These are phyloP conservation scores for Eucalyptus caleyi DNA, from an alignment of 345 rosid species.

Conservation along the genomic window DNA sequence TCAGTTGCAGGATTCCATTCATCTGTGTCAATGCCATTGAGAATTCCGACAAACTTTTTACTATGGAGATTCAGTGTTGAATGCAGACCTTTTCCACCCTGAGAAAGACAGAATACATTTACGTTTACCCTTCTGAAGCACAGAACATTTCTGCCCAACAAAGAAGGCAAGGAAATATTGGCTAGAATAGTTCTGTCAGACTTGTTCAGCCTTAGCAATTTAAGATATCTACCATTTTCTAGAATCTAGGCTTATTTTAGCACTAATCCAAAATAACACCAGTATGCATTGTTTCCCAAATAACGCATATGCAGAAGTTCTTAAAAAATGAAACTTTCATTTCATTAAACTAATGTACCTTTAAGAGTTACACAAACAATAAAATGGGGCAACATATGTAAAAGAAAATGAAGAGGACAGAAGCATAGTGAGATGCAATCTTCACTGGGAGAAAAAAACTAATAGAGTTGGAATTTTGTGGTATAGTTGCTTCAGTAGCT, in stretches of 20 bases:
- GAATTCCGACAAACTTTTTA: slow-evolving; percentile 81
- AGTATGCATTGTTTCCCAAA: not conserved
- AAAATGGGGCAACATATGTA: not conserved
- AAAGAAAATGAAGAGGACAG: not conserved
- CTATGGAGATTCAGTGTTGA: slow-evolving; percentile 71
- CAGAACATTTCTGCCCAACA: not conserved
- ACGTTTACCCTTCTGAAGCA: not conserved
- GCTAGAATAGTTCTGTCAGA: not conserved
- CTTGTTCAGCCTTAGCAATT: not conserved
- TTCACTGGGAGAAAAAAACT: not conserved
- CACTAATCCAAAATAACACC: not conserved
- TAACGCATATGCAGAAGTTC: not conserved
- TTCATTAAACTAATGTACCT: not conserved
- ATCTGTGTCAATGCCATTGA: slow-evolving; percentile 89
- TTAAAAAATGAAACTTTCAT: not conserved
- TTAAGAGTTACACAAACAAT: not conserved
- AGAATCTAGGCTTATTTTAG: not conserved
- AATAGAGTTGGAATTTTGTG: not conserved
- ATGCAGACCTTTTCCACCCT: slow-evolving; percentile 95
- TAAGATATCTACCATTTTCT: not conserved
- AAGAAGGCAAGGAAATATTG: not conserved
- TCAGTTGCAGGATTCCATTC: slow-evolving; percentile 96
- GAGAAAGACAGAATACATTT: not conserved
- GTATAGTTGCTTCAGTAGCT: not conserved
- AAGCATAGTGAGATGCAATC: not conserved